A percentile compares a stretch with the other conserved stretches of the same genome.
These are phyloP conservation scores for Metschnikowia koreensis DNA, from an alignment of 805 yeast genomes.

Conservation along the genomic window DNA sequence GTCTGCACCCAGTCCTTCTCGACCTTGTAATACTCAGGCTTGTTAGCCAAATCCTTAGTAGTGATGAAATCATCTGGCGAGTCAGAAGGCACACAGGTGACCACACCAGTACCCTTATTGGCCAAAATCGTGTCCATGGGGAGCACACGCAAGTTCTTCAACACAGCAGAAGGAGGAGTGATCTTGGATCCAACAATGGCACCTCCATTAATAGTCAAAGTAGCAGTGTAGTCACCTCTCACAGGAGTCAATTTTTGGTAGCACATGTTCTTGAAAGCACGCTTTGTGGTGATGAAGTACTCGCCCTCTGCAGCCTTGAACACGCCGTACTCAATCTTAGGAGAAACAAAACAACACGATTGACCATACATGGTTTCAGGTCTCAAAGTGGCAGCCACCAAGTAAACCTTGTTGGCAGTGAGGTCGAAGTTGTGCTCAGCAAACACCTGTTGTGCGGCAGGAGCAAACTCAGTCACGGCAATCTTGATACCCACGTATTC, in stretches of 20 bases:
- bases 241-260: constrained; percentile 89
- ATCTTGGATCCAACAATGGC: constrained; percentile 83
- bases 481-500: constrained; percentile 95
- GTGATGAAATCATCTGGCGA: constrained; percentile 97
- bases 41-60: constrained; percentile 75
- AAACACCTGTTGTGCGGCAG: constrained; percentile 54
- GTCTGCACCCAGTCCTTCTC: constrained; percentile 81
- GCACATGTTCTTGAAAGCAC: constrained; percentile 96
- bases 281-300: constrained; percentile 82
- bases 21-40: constrained; percentile 87
- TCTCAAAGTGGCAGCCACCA: constrained; percentile 95
- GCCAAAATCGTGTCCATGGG: constrained; percentile 98
- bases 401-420: constrained; percentile 61
- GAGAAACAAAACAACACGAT: constrained; percentile 96
- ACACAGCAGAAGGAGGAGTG: constrained; percentile 75
- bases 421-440: constrained; percentile 47
- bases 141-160: constrained; percentile 71
- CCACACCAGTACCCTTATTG: constrained; percentile 97
- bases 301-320: constrained; percentile 79
- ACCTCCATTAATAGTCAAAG: constrained; percentile 62
- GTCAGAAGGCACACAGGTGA: constrained; percentile 98
- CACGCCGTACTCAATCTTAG: constrained; percentile 88
- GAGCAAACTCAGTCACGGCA: constrained; percentile 57
- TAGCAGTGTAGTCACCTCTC: constrained; percentile 73
- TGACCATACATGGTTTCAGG: constrained; percentile 99